Evolutionary conservation across 2,329 filamentous ascomycete genomes (phyloP), one percentile per base, ranked within the genome.

Genomic region (Penicillium sp.): DNA sequence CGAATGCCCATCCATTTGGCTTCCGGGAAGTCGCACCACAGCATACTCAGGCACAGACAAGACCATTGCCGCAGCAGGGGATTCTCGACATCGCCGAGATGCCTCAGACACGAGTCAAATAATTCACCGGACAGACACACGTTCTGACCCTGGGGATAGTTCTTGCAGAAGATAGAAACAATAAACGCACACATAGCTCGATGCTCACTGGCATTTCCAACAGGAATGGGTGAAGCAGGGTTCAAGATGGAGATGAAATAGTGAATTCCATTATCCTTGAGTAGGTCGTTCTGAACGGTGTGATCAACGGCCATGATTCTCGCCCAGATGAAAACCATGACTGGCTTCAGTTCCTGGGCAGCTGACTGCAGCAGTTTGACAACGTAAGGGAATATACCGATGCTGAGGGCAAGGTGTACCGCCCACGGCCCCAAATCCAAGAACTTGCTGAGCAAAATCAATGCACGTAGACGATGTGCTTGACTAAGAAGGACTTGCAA

Each of bases 311-410:
- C 95, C 62, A 99, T 85, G 44, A 99, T 91, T 48, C 95, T 86
- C 6, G 95, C 93, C 95, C 95, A 99, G 61, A 99, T 99, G 74
- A 98, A 99, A 5, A 99, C 93, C 95, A 99, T 98, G 58, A 98
- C 93, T 0, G 95, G 93, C 70, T 98, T 98, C 60, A 99, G 79
- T 74, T 99, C 95, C 47, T 91, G 85, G 0, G 95, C 95, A 47
- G 96, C 93, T 5, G 95, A 98, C 73, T 99, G 95, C 19, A 99
- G 80, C 26, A 99, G 81, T 76, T 99, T 99, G 33, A 99, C 80
- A n/a, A 99, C 95, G 70, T 99, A 99, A 0, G 95, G 95, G 74
- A 99, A 99, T 61, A 99, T 99, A 24, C 95, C 95, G 60, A 99
- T 99, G 74, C 93, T 97, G 16, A 99, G 82, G 16, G 95, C 95